Evolutionary conservation across 1,284 basidiomycete species (phyloP).

Genomic region (Malassezia pachydermatis): DNA sequence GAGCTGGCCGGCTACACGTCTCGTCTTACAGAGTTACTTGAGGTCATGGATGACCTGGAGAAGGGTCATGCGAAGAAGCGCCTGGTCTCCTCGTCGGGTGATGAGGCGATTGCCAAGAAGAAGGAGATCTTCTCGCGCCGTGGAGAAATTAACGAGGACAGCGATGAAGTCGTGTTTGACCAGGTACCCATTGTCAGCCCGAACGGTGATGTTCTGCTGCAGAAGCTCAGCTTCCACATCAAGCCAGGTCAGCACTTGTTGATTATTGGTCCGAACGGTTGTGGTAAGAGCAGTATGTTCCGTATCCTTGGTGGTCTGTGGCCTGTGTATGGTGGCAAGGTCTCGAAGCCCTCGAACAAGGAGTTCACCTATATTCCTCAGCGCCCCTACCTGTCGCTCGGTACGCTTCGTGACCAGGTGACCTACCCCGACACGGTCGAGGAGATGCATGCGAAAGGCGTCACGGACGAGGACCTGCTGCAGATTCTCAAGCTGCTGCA

Average conservation of each 20-base stretch:
- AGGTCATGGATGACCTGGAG: slow-evolving; percentile 81
- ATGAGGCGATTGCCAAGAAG: slow-evolving; percentile 63
- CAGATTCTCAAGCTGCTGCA: slow-evolving; percentile 67
- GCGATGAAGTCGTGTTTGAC: slow-evolving; percentile 70
- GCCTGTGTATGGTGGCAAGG: slow-evolving; percentile 88
- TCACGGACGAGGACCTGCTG: slow-evolving; percentile 62
- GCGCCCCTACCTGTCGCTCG: slow-evolving; percentile 81
- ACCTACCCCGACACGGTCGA: slow-evolving; percentile 67
- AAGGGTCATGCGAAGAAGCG: slow-evolving; percentile 79
- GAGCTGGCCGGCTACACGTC: slow-evolving; percentile 93
- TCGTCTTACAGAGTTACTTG: slow-evolving; percentile 75
- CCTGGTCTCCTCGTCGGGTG: slow-evolving; percentile 58
- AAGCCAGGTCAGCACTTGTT: slow-evolving; percentile 65
- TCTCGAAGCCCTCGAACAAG: slow-evolving; percentile 79
- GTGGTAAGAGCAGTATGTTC: slow-evolving; percentile 57
- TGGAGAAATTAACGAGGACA: slow-evolving; percentile 55
- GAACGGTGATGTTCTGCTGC: slow-evolving; percentile 81
- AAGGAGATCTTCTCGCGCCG: slow-evolving; percentile 65
- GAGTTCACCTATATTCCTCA: slow-evolving; percentile 94
- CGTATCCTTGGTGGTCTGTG: slow-evolving; percentile 90
- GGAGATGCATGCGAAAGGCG: slow-evolving; percentile 37
- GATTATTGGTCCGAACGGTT: slow-evolving; percentile 60
- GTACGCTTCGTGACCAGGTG: slow-evolving; percentile 83
- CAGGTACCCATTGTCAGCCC: slow-evolving; percentile 90
- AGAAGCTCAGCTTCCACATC: slow-evolving; percentile 70